A percentile compares a stretch with the other conserved stretches of the same genome.
Conservation (phyloP, 345 rosid genomes). For the Lagerstroemia speciosa region DNA sequence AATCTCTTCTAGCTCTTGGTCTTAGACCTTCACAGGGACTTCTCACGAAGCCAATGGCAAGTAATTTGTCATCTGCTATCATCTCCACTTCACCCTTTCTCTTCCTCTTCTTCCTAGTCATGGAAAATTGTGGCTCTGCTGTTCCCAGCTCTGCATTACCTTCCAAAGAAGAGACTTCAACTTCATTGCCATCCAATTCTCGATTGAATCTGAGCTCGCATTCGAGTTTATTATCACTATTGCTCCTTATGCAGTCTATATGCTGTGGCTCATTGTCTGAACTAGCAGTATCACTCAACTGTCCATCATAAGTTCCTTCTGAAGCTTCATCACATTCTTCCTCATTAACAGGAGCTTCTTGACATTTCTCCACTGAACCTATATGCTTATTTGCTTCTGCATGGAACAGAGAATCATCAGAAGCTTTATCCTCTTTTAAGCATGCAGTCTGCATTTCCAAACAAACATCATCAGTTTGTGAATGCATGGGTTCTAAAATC, state of each 20-base stretch:
- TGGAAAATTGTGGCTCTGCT: constrained; percentile 8
- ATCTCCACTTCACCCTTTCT: constrained; percentile 42
- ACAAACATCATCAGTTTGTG: not conserved
- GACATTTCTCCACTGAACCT: constrained; percentile 14
- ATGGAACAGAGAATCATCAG: not conserved
- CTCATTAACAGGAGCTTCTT: constrained; percentile 13
- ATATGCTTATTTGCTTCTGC: constrained; percentile 1
- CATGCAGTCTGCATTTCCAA: not conserved
- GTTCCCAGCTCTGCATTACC: constrained; percentile 14
- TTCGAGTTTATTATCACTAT: not conserved
- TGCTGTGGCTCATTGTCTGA: not conserved
- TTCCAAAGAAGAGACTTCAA: constrained; percentile 20
- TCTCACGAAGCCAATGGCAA: constrained; percentile 46
- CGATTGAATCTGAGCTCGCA: not conserved
- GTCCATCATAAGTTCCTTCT: not conserved
- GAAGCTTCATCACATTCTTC: not conserved
- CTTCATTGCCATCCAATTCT: constrained; percentile 15
- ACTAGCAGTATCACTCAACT: not conserved
- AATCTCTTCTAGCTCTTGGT: constrained; percentile 48
- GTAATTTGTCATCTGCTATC: constrained; percentile 23
- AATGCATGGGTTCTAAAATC: not conserved
- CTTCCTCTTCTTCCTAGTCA: constrained; percentile 36
- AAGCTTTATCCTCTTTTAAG: constrained; percentile 1
- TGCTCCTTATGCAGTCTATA: not conserved
- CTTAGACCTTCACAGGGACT: constrained; percentile 99